A percentile compares a stretch with the other conserved stretches of the same genome.
Conservation (phyloP, 768 basidiomycete genomes). For the Calocera viscosa region DNA sequence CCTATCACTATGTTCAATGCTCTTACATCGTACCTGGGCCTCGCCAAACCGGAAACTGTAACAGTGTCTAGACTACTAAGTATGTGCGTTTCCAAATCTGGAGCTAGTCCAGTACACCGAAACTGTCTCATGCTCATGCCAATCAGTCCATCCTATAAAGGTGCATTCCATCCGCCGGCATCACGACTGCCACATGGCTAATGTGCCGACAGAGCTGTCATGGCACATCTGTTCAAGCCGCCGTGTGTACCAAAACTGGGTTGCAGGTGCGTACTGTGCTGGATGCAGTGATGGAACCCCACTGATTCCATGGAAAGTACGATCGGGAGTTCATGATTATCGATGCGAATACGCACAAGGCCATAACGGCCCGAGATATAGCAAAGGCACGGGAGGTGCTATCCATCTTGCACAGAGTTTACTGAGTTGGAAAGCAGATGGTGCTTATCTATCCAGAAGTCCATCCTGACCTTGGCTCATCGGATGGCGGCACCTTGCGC, state of each 20-base stretch:
- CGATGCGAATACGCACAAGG: constrained; percentile 38
- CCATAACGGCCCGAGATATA: constrained; percentile 57
- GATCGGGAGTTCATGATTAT: constrained; percentile 63
- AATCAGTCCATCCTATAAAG: not conserved
- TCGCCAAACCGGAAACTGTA: not conserved
- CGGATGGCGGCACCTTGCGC: constrained; percentile 38
- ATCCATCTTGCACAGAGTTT: not conserved
- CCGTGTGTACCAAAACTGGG: constrained; percentile 47
- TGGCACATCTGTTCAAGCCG: constrained; percentile 47
- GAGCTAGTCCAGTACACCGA: too few relatives aligned
- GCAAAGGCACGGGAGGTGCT: constrained; percentile 35
- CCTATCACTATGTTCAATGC: not conserved
- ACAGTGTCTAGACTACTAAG: not conserved
- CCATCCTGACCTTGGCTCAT: constrained; percentile 33
- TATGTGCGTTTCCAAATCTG: not conserved
- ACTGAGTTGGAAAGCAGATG: constrained; percentile 36
- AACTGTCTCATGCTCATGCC: not conserved
- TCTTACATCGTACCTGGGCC: not conserved
- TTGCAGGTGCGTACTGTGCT: constrained; percentile 41
- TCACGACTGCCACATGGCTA: not conserved
- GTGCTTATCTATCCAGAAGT: constrained; percentile 52
- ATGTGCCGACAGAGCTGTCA: constrained; percentile 46
- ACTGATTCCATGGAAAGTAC: constrained; percentile 34
- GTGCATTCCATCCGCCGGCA: not conserved
- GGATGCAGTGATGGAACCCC: not conserved